phyloP scores from a whole-genome alignment of 192 early-diverging fungal species.

The Mortierella claussenii region DNA sequence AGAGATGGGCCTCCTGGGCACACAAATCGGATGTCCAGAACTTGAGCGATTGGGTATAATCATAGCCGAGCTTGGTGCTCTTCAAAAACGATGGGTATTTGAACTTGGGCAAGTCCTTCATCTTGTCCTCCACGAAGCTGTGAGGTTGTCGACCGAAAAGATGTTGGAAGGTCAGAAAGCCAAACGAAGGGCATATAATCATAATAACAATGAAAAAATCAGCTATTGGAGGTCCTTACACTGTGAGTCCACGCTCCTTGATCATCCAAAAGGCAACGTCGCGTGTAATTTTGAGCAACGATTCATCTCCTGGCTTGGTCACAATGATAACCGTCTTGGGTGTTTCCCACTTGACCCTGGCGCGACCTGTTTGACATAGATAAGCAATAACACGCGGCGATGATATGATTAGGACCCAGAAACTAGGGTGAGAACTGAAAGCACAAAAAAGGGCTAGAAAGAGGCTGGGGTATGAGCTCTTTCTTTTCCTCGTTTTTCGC shows the following conservation, averaged over 20 bases:
- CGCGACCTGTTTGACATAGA: conserved; percentile 56
- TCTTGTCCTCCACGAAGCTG: conserved; percentile 73
- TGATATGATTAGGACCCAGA: no score
- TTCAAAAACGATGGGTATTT: conserved; percentile 58
- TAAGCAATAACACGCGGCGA: neutral
- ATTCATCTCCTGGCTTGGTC: conserved; percentile 77
- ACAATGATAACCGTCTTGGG: conserved; percentile 77
- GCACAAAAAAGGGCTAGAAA: no score
- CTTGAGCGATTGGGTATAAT: conserved; percentile 59
- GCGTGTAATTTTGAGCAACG: conserved; percentile 72
- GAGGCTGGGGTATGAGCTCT: no score
- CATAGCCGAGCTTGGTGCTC: conserved; percentile 53
- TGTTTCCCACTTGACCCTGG: conserved; percentile 54
- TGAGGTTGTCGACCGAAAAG: no score
- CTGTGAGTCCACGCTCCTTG: conserved; percentile 58
- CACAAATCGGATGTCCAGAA: conserved; percentile 86
- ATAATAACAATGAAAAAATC: no score
- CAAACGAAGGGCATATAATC: no score
- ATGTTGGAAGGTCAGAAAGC: no score
- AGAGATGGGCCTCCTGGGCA: conserved; percentile 68
- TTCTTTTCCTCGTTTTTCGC: no score
- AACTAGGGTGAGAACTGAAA: no score
- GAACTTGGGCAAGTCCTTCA: conserved; percentile 69
- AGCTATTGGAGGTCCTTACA: no score
- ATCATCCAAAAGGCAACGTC: conserved; percentile 78